Evolutionary conservation across 495 filamentous ascomycete genomes (phyloP).

Genomic region (Trichocladium antarcticum): DNA sequence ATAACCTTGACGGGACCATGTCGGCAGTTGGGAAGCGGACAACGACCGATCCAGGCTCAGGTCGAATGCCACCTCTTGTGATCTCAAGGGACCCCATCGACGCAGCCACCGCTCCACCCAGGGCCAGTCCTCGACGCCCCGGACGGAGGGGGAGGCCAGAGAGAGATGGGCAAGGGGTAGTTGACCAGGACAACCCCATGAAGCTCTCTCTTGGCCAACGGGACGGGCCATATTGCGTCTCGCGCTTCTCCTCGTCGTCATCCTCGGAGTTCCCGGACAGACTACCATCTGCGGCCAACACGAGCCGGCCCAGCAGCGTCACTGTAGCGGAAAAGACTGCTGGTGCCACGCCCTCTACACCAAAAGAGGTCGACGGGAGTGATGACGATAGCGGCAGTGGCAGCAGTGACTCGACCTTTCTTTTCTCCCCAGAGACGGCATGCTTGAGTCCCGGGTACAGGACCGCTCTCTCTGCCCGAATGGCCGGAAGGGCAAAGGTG

Average conservation of each 20-base stretch:
- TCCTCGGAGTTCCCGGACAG: neutral
- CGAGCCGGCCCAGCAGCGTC: no score
- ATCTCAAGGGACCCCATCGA: conserved; percentile 9
- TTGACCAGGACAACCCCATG: neutral
- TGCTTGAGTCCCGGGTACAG: neutral
- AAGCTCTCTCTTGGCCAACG: neutral
- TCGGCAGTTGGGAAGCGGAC: conserved; percentile 9
- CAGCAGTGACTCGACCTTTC: neutral
- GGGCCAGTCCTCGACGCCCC: conserved; percentile 1
- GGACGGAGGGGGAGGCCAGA: neutral
- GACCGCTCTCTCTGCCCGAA: neutral
- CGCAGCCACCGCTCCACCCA: conserved; percentile 3
- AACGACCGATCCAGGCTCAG: neutral
- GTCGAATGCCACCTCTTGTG: conserved; percentile 10
- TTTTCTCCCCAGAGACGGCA: neutral
- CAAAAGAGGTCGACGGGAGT: neutral
- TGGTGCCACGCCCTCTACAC: no score
- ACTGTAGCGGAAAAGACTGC: no score
- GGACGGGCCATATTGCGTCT: neutral
- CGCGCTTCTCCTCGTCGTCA: neutral
- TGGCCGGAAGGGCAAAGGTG: neutral
- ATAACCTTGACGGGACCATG: conserved; percentile 15
- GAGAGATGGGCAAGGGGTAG: neutral
- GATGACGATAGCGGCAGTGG: neutral
- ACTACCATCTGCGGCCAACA: neutral